A percentile compares a stretch with the other conserved stretches of the same genome.
Evolutionary conservation across 331 rosid genomes (phyloP).

Genomic region (Stylosanthes scabra): DNA sequence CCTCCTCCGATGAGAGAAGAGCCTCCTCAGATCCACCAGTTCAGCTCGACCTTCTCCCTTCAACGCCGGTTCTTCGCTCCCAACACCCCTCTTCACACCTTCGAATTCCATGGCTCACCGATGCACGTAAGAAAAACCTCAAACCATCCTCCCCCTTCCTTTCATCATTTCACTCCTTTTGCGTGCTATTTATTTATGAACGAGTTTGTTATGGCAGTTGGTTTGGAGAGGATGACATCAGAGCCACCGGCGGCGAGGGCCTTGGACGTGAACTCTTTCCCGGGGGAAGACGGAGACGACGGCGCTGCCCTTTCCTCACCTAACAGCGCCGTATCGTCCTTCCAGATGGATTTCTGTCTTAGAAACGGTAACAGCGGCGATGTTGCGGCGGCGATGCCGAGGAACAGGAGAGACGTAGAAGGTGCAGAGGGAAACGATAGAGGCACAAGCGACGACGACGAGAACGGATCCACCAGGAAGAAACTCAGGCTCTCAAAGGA

Average conservation of each 20-base stretch:
- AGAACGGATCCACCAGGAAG: constrained; percentile 79
- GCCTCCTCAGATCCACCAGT: constrained; percentile 72
- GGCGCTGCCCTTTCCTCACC: constrained; percentile 78
- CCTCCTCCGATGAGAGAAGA: constrained; percentile 4
- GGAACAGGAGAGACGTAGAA: constrained; percentile 56
- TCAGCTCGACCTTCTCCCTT: constrained; percentile 86
- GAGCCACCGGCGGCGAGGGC: constrained; percentile 49
- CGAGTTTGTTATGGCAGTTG: constrained; percentile 40
- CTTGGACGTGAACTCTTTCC: constrained; percentile 63
- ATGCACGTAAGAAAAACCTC: constrained; percentile 57
- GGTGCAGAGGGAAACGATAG: constrained; percentile 56
- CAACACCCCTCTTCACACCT: constrained; percentile 47
- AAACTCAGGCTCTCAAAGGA: constrained; percentile 90
- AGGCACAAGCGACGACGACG: constrained; percentile 78
- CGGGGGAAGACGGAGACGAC: constrained; percentile 59
- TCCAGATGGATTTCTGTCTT: constrained; percentile 70
- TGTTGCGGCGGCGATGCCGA: neutral
- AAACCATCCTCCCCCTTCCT: neutral
- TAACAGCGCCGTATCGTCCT: constrained; percentile 68
- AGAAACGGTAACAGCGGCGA: constrained; percentile 36
- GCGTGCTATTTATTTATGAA: neutral
- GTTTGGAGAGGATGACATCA: constrained; percentile 49
- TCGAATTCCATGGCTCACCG: constrained; percentile 77
- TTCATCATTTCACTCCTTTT: neutral
- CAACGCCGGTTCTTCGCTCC: constrained; percentile 66